Conservation (phyloP, 257 asterid genomes). For the Capsicum baccatum region DNA sequence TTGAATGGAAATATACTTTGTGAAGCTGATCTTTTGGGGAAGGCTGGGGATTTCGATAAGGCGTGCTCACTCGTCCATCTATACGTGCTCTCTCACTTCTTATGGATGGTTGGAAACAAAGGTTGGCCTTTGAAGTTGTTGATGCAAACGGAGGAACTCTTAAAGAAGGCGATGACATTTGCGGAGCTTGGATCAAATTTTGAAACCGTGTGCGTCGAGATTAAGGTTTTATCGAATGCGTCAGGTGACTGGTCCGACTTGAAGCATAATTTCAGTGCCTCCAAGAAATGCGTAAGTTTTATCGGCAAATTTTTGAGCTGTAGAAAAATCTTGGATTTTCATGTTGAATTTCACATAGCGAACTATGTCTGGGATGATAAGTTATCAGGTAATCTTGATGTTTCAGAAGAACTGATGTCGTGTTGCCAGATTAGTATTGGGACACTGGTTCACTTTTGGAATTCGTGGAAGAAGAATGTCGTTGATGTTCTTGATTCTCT, state of each 20-base stretch:
- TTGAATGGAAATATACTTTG: constrained; percentile 43
- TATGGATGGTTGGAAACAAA: constrained; percentile 49
- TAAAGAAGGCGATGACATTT: constrained; percentile 41
- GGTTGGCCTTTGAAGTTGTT: constrained; percentile 65
- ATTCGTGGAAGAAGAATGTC: constrained; percentile 40
- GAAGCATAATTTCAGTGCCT: constrained; percentile 38
- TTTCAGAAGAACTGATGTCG: constrained; percentile 37
- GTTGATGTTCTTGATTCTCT: constrained; percentile 43
- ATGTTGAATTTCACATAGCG: constrained; percentile 29
- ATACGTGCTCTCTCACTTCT: constrained; percentile 43
- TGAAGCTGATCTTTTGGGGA: constrained; percentile 48
- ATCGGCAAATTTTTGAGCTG: constrained; percentile 43
- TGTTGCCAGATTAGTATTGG: constrained; percentile 41
- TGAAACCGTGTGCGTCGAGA: constrained; percentile 44
- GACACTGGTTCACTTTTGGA: constrained; percentile 54
- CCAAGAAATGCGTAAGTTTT: constrained; percentile 29
- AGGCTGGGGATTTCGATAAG: constrained; percentile 36
- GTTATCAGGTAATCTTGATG: constrained; percentile 25
- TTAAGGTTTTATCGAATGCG: constrained; percentile 39
- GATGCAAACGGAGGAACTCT: constrained; percentile 39
- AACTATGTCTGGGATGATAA: constrained; percentile 46
- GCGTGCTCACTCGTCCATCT: constrained; percentile 47
- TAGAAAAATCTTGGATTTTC: constrained; percentile 53
- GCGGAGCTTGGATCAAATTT: constrained; percentile 40
- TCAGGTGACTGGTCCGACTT: constrained; percentile 36